These are phyloP conservation scores for Penicillium argentinense DNA, from an alignment of 495 filamentous ascomycete genomes.

Conservation along the genomic window DNA sequence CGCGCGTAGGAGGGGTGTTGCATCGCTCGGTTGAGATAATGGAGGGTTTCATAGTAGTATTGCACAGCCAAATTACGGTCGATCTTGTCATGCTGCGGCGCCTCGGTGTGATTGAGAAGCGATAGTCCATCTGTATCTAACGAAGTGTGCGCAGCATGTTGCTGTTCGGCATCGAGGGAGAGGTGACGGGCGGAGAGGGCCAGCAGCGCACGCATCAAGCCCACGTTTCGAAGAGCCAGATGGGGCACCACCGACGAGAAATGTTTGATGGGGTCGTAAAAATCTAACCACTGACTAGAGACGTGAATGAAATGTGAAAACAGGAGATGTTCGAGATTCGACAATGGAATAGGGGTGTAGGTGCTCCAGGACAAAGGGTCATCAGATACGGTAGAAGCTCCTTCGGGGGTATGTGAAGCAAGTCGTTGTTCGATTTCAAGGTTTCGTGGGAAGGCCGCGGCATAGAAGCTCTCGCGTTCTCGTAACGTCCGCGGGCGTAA, in stretches of 20 bases:
- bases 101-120: neutral
- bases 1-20: slow-evolving; percentile 17
- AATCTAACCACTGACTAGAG: slow-evolving; percentile 23
- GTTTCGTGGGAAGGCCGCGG: slow-evolving; percentile 24
- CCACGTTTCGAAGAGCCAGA: slow-evolving; percentile 25
- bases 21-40: slow-evolving; percentile 21
- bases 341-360: slow-evolving; percentile 14
- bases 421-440: slow-evolving; percentile 17
- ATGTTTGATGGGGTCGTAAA: slow-evolving; percentile 23
- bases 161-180: slow-evolving; percentile 10
- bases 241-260: slow-evolving; percentile 22
- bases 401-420: slow-evolving; percentile 6
- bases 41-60: slow-evolving; percentile 25
- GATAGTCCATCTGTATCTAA: neutral
- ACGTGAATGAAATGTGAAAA: slow-evolving; percentile 26
- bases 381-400: slow-evolving; percentile 9
- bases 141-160: neutral
- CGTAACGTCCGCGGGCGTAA: slow-evolving; percentile 19
- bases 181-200: slow-evolving; percentile 25
- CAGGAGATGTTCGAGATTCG: slow-evolving; percentile 18
- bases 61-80: slow-evolving; percentile 18
- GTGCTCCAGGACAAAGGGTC: slow-evolving; percentile 22
- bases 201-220: slow-evolving; percentile 29
- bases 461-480: slow-evolving; percentile 29
- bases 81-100: neutral